phyloP scores from a whole-genome alignment of 352 stramenopile genomes.

The Globisporangium cylindrosporum region DNA sequence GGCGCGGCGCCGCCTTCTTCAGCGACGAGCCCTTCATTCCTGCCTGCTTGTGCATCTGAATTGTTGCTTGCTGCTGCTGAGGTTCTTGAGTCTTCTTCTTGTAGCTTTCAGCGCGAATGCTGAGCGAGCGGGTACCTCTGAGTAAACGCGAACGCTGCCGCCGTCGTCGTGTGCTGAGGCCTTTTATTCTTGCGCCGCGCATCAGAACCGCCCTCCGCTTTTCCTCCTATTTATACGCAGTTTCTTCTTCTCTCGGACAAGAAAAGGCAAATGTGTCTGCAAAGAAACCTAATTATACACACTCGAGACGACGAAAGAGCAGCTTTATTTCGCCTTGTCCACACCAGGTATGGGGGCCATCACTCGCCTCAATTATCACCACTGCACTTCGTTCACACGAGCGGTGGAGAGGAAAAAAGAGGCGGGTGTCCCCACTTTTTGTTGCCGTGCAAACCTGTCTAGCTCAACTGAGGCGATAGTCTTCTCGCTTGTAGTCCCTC shows the following conservation, averaged over 20 bases:
- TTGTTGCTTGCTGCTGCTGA: neutral
- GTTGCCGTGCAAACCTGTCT: neutral
- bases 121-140: neutral
- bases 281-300: neutral
- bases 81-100: neutral
- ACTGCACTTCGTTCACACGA: neutral
- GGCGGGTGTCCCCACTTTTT: neutral
- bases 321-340: neutral
- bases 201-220: neutral
- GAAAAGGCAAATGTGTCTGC: neutral
- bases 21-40: conserved; percentile 42
- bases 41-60: neutral
- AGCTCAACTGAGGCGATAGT: neutral
- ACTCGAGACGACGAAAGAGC: neutral
- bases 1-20: conserved; percentile 23
- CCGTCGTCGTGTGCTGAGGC: neutral
- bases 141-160: neutral
- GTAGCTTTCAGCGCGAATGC: neutral
- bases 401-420: neutral
- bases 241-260: neutral
- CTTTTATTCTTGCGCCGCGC: neutral
- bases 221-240: neutral
- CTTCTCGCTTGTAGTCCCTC: neutral
- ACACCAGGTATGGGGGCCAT: neutral
- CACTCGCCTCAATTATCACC: neutral